Evolutionary conservation across 2,329 filamentous ascomycete genomes (phyloP).

Genomic region (Claviceps paspali): DNA sequence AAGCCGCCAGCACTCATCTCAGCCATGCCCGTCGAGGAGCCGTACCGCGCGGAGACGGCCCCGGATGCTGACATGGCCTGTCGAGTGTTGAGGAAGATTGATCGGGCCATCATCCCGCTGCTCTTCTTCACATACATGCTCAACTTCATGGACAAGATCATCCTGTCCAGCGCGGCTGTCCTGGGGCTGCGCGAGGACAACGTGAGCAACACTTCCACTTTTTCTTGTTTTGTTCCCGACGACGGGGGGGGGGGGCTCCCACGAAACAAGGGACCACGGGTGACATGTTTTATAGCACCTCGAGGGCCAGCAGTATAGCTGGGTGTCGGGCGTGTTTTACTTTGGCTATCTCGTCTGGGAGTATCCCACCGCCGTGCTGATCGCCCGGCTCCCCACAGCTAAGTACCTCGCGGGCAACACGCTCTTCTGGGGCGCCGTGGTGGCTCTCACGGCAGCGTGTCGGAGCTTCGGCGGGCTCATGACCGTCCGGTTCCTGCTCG

Average conservation of each 20-base stretch:
- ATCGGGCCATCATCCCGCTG: slow-evolving; percentile 36
- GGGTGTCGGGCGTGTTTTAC: slow-evolving; percentile 17
- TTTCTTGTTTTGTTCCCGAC: too few species aligned
- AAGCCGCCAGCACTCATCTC: too few species aligned
- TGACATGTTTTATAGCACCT: slow-evolving; percentile 5
- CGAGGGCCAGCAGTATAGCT: slow-evolving; percentile 6
- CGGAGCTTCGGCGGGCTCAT: slow-evolving; percentile 22
- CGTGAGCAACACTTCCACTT: slow-evolving; percentile 8
- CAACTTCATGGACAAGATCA: slow-evolving; percentile 46
- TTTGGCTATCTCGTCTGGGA: slow-evolving; percentile 32
- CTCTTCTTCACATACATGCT: slow-evolving; percentile 42
- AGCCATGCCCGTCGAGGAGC: neutral
- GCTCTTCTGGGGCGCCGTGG: slow-evolving; percentile 31
- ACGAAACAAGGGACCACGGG: neutral
- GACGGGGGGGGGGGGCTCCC: too few species aligned
- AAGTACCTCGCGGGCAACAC: slow-evolving; percentile 31
- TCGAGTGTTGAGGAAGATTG: slow-evolving; percentile 37
- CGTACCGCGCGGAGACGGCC: slow-evolving; percentile 3
- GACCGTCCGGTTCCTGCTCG: slow-evolving; percentile 35
- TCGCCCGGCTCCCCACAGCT: slow-evolving; percentile 30
- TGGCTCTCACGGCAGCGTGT: slow-evolving; percentile 27
- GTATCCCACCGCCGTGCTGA: slow-evolving; percentile 31
- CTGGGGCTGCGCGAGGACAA: slow-evolving; percentile 37
- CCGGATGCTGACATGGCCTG: slow-evolving; percentile 14
- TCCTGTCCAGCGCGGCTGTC: slow-evolving; percentile 37